These are phyloP conservation scores for Talaromyces proteolyticus DNA, from an alignment of 495 filamentous ascomycete genomes.

Conservation along the genomic window DNA sequence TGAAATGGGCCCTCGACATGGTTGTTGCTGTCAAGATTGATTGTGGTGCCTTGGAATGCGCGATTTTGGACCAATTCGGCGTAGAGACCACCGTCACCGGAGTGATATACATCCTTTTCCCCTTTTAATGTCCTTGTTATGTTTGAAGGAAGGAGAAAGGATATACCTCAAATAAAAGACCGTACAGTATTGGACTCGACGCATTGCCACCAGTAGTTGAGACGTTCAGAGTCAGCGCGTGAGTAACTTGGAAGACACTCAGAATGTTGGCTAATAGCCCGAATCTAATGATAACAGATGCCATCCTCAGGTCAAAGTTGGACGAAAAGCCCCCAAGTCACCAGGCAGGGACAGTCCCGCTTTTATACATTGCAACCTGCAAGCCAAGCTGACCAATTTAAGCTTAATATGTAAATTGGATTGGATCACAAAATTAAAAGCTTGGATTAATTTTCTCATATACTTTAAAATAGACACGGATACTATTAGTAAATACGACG, in stretches of 20 bases:
- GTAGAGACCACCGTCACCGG: slow-evolving; percentile 72
- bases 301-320: neutral
- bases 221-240: neutral
- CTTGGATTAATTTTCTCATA: no score
- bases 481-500: no score
- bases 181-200: neutral
- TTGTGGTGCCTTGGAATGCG: slow-evolving; percentile 56
- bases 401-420: no score
- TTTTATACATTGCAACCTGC: no score
- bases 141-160: neutral
- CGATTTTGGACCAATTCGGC: slow-evolving; percentile 69
- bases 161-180: neutral
- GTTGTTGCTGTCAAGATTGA: slow-evolving; percentile 48
- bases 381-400: no score
- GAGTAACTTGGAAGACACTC: neutral
- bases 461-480: no score
- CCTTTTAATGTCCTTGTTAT: neutral
- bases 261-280: neutral
- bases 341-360: no score
- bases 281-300: neutral
- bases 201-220: neutral
- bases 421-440: no score
- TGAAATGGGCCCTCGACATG: slow-evolving; percentile 46
- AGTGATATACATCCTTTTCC: slow-evolving; percentile 62
- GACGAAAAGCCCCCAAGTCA: neutral